Evolutionary conservation across 169 alveolate genomes (phyloP).

Genomic region (Prorocentrum cordatum): DNA sequence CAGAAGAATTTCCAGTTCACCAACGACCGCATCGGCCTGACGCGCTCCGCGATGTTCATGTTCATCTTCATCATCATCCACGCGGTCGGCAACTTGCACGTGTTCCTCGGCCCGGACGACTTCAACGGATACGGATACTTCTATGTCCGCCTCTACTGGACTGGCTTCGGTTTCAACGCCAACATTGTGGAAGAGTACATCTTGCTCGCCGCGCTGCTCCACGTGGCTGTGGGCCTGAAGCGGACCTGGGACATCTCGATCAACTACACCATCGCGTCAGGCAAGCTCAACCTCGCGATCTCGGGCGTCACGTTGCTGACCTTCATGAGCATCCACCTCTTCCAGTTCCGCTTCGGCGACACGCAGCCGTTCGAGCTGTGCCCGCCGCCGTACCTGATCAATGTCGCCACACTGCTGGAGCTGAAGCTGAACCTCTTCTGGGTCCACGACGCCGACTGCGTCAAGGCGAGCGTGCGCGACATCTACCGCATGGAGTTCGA

Average conservation of each 20-base stretch:
- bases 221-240: constrained; percentile 39
- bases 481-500: constrained; percentile 69
- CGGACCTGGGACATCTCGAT: constrained; percentile 65
- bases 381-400: constrained; percentile 67
- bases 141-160: constrained; percentile 64
- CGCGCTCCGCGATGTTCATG: constrained; percentile 69
- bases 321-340: constrained; percentile 53
- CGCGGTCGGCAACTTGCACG: constrained; percentile 71
- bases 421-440: constrained; percentile 50
- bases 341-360: background rate
- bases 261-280: constrained; percentile 50
- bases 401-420: constrained; percentile 31
- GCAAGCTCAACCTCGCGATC: constrained; percentile 46
- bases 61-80: constrained; percentile 72
- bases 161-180: constrained; percentile 62
- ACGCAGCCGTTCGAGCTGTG: constrained; percentile 41
- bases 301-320: constrained; percentile 59
- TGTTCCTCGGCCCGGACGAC: constrained; percentile 68
- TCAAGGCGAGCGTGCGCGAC: constrained; percentile 43
- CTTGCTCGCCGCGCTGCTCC: constrained; percentile 47
- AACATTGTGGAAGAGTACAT: constrained; percentile 66
- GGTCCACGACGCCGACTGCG: constrained; percentile 57
- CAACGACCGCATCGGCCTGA: constrained; percentile 71
- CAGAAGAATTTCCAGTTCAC: constrained; percentile 52
- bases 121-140: constrained; percentile 37